These are phyloP conservation scores for Geoglossum cookeanum DNA, from an alignment of 2,329 filamentous ascomycete genomes.

Conservation along the genomic window DNA sequence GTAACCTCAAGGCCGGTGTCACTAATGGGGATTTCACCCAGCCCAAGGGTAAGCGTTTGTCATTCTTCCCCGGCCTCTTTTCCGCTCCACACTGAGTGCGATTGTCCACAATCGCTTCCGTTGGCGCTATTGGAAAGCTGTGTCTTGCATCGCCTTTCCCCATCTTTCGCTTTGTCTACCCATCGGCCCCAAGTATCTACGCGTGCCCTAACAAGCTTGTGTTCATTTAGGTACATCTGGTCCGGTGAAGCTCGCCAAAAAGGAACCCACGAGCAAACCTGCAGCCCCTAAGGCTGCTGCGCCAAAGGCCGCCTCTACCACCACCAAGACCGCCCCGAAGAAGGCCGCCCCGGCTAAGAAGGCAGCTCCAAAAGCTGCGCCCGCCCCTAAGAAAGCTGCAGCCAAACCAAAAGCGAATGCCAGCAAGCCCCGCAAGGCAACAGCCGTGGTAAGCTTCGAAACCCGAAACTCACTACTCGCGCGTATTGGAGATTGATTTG, in stretches of 20 bases:
- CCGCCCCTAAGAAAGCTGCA: slow-evolving; percentile 31
- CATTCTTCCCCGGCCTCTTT: not conserved
- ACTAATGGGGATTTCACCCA: slow-evolving; percentile 75
- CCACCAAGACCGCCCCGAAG: slow-evolving; percentile 25
- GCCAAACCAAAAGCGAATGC: slow-evolving; percentile 12
- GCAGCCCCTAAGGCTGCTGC: slow-evolving; percentile 12
- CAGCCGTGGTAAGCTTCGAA: slow-evolving; percentile 12
- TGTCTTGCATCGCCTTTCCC: not conserved
- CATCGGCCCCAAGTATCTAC: not conserved
- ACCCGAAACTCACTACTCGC: no score
- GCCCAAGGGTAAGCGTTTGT: slow-evolving; percentile 54
- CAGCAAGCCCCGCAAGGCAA: slow-evolving; percentile 16
- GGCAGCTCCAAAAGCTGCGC: slow-evolving; percentile 25
- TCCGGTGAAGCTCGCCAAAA: slow-evolving; percentile 74
- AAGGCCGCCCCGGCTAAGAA: slow-evolving; percentile 14
- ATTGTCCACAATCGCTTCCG: not conserved
- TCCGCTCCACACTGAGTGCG: not conserved
- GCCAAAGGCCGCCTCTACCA: slow-evolving; percentile 14
- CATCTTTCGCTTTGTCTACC: not conserved
- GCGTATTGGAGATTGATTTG: not conserved
- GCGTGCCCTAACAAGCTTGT: not conserved
- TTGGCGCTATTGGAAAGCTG: not conserved
- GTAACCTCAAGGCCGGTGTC: slow-evolving; percentile 61
- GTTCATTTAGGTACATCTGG: slow-evolving; percentile 50
- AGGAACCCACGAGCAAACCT: slow-evolving; percentile 7